These are phyloP conservation scores for Chrysosporium queenslandicum DNA, from an alignment of 2,329 filamentous ascomycete species.

Conservation along the genomic window DNA sequence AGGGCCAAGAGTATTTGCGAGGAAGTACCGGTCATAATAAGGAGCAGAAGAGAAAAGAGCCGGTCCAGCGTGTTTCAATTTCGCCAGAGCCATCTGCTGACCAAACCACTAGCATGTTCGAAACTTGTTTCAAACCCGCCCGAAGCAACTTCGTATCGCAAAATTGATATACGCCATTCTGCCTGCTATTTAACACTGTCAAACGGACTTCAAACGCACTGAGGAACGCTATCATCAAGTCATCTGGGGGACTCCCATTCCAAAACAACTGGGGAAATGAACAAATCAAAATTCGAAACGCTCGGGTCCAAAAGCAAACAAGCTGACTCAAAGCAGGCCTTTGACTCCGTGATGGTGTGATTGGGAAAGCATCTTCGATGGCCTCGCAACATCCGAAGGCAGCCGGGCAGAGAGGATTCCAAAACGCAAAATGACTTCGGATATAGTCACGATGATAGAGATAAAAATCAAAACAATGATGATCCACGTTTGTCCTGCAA, in stretches of 20 bases:
- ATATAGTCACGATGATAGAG: conserved; percentile 81
- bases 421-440: conserved; percentile 81
- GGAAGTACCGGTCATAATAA: no score
- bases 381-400: background rate
- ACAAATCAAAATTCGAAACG: background rate
- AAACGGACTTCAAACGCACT: background rate
- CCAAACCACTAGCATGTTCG: background rate
- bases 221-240: background rate
- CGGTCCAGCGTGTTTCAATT: background rate
- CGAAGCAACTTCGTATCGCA: background rate
- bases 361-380: conserved; percentile 5
- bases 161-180: background rate
- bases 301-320: background rate
- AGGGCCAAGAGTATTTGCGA: background rate
- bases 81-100: background rate
- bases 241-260: background rate
- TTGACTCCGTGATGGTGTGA: background rate
- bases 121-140: background rate
- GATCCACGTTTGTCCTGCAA: conserved; percentile 78
- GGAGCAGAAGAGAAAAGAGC: background rate
- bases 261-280: background rate
- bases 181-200: background rate
- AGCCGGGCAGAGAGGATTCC: conserved; percentile 49
- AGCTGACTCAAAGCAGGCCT: background rate
- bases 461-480: conserved; percentile 88